Base-by-base conservation (phyloP, 2,329 filamentous ascomycete species). In the Fusarium metavorans region DNA sequence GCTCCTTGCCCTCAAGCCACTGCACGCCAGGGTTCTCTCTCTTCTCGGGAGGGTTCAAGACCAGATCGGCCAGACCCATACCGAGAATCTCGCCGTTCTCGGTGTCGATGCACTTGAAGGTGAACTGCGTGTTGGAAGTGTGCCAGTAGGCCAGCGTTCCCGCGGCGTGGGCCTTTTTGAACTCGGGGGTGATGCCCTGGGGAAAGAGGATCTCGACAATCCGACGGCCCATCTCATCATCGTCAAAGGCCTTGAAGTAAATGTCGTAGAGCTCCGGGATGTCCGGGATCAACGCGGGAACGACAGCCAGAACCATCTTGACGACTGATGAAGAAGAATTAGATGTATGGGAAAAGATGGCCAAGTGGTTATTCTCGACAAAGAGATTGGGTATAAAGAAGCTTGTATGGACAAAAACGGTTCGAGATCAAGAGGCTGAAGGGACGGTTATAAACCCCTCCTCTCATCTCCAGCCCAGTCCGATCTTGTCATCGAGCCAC, bases 61-160 rank as follows among this genome's bases (percentile, higher is more conserved):
- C 85, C 7, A 85, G 79, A 66, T 88, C 85, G 73, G 82, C 84
- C 20, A 88, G 81, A 3, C 82, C 85, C 83, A 88, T 87, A 58
- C 86, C 87, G 25, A 87, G 80, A 39, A 87, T 83, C 34, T 84
- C 81, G 16, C 83, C 82, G 1, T 82, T 85, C 5, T 81, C 80
- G 8, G 81, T 82, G 72, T 88, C 86, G 30, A 87, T 80, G 57
- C 83, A 86, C 78, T 88, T 88, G 69, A 84, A 79, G 6, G 85
- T 88, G 76, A 87, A 86, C 67, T 87, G 86, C 78, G 14, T 81
- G 76, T 67, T 54, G 27, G 78, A 82, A 14, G 78, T 81, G 61
- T 85, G 80, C 81, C 82, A 83, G 77, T 81, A 85, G 8, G 77
- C 80, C 16, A 85, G 73, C 1, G 84, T 86, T 23, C 83, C 84